These are phyloP conservation scores for Pseudophaeomoniella oleicola DNA, from an alignment of 2,329 filamentous ascomycete genomes.

Conservation along the genomic window DNA sequence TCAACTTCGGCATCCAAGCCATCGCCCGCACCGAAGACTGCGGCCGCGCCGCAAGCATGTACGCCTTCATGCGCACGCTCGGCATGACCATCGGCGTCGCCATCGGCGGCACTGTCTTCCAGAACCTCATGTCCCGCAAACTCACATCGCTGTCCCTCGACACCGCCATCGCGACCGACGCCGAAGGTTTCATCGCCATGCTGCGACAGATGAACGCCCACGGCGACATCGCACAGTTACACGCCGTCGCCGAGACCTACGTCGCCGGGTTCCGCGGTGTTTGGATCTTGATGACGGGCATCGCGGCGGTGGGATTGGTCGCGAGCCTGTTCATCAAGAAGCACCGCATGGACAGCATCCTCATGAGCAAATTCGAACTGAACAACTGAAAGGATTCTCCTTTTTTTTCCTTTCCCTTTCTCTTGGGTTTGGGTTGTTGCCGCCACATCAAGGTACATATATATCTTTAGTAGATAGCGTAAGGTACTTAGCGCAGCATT, in stretches of 20 bases:
- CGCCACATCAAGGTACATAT: no score
- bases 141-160: constrained; percentile 9
- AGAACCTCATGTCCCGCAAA: constrained; percentile 22
- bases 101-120: constrained; percentile 23
- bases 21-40: constrained; percentile 17
- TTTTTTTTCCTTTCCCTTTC: no score
- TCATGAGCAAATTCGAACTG: constrained; percentile 6
- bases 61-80: constrained; percentile 22
- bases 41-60: constrained; percentile 21
- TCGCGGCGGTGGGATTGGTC: constrained; percentile 3
- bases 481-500: no score
- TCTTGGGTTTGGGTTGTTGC: no score
- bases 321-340: constrained; percentile 6
- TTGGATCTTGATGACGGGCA: constrained; percentile 4
- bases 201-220: constrained; percentile 1
- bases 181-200: constrained; percentile 5
- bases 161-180: constrained; percentile 4
- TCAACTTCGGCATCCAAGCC: constrained; percentile 26
- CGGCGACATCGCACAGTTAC: neutral
- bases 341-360: constrained; percentile 7
- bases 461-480: no score
- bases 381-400: neutral
- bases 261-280: constrained; percentile 4
- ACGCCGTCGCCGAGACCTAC: constrained; percentile 4
- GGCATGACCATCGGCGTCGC: constrained; percentile 32